Evolutionary conservation across 495 filamentous ascomycete genomes (phyloP), one percentile per base, ranked within the genome.

Genomic region (Chaetomium fimeti): DNA sequence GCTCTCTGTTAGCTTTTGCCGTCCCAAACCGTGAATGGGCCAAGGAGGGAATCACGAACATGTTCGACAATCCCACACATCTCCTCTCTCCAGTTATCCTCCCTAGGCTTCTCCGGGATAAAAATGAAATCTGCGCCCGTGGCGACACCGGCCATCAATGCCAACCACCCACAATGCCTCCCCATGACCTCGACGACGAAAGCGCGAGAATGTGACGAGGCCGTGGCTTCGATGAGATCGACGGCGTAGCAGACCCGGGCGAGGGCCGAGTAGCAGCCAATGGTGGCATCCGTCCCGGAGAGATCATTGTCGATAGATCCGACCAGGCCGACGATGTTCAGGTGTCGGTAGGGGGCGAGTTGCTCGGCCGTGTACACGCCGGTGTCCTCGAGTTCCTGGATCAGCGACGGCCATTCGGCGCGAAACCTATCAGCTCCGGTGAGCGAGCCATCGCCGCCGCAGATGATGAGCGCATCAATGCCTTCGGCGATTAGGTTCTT

Each of bases 111-210:
- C 79, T 99, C 95, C 0, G 95, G 95, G 54, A 98, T 89, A 76
- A 99, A 96, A 52, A 98, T 83, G 78, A 95, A 99, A 76, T 99
- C 95, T 6, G 95, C 93, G 29, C 94, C 95, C 3, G 91, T 96
- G 63, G 91, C 92, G 57, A 98, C 91, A 63, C 92, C 94, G 15
- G 95, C 89, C 92, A 97, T 97, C 52, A 99, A 81, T 49, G 94
- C 95, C 57, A 99, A 80, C 95, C 95, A 99, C 47, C 95, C 95
- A 71, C 95, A 99, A 77, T 98, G 93, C 61, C 95, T 85, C n/a
- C 95, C 95, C 95, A 99, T 99, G 54, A 98, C 95, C 75, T 98
- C 95, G 69, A 99, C 89, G 32, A 99, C 93, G 75, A 99, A 99
- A 45, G 95, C 95, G 68, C 95, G 82, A 61, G 96, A 96, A 77